A percentile compares a stretch with the other conserved stretches of the same genome.
Conservation (phyloP, 169 alveolate genomes). For the Plasmodium relictum region DNA sequence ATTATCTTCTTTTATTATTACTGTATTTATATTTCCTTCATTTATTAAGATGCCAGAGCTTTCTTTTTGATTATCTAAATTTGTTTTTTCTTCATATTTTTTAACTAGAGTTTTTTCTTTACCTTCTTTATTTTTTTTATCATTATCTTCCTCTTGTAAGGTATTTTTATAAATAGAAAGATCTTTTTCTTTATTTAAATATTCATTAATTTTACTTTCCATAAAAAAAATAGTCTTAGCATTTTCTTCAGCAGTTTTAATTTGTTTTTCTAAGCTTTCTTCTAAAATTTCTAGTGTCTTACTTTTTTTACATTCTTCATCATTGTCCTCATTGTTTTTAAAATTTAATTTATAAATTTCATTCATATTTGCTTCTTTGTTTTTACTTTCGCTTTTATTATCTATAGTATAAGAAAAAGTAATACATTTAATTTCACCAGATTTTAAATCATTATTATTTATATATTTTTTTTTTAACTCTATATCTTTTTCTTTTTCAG, state of each 20-base stretch:
- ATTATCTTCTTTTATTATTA: neutral
- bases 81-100: neutral
- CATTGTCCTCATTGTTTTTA: neutral
- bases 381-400: neutral
- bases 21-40: neutral
- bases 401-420: neutral
- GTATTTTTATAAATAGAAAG: neutral
- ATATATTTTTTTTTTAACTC: too few relatives aligned
- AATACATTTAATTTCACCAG: neutral
- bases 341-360: neutral
- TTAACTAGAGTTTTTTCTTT: neutral
- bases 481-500: too few relatives aligned
- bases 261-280: conserved; percentile 8
- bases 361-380: neutral
- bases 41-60: neutral
- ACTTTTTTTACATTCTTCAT: neutral
- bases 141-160: neutral
- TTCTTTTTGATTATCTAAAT: neutral
- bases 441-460: too few relatives aligned
- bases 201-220: conserved; percentile 1
- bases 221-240: neutral
- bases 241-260: neutral
- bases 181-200: neutral
- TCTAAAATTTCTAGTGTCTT: neutral
- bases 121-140: neutral